These are phyloP conservation scores for Globisporangium middletonii DNA, from an alignment of 352 stramenopile species.

Conservation along the genomic window DNA sequence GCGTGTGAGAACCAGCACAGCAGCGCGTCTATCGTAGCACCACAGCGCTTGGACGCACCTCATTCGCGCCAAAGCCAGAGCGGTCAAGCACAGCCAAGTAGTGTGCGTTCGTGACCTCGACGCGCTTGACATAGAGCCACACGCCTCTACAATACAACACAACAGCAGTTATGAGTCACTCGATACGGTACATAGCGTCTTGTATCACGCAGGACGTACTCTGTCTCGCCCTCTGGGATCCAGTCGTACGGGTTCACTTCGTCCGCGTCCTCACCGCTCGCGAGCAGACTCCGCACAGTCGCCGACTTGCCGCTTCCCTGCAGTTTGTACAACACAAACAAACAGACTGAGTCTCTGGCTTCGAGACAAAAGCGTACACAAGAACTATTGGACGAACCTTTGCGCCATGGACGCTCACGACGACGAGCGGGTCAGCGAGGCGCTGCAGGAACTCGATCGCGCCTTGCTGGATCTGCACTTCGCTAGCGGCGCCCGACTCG, in stretches of 20 bases:
- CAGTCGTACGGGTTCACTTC: constrained; percentile 14
- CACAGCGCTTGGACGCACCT: constrained; percentile 5
- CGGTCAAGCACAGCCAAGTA: constrained; percentile 69
- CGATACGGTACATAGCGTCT: too few species aligned
- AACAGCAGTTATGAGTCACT: background rate
- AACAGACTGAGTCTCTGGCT: too few species aligned
- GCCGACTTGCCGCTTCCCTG: constrained; percentile 51
- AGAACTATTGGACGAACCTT: constrained; percentile 15
- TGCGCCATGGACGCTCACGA: constrained; percentile 63
- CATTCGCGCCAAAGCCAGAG: constrained; percentile 34
- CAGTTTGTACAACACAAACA: background rate
- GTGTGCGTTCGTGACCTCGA: constrained; percentile 59
- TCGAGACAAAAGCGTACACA: too few species aligned
- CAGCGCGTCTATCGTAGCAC: background rate
- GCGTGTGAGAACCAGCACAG: background rate
- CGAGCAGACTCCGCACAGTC: constrained; percentile 35
- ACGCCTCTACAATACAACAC: constrained; percentile 22
- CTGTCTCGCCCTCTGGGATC: constrained; percentile 18
- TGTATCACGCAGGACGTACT: constrained; percentile 6
- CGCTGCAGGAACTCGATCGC: constrained; percentile 70
- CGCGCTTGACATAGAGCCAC: constrained; percentile 68
- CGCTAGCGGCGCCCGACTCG: constrained; percentile 16
- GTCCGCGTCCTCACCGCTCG: constrained; percentile 9
- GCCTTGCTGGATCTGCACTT: constrained; percentile 67
- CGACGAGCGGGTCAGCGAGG: constrained; percentile 52